Evolutionary conservation across 306 rosid species (phyloP).

Genomic region (Canavalia ensiformis): DNA sequence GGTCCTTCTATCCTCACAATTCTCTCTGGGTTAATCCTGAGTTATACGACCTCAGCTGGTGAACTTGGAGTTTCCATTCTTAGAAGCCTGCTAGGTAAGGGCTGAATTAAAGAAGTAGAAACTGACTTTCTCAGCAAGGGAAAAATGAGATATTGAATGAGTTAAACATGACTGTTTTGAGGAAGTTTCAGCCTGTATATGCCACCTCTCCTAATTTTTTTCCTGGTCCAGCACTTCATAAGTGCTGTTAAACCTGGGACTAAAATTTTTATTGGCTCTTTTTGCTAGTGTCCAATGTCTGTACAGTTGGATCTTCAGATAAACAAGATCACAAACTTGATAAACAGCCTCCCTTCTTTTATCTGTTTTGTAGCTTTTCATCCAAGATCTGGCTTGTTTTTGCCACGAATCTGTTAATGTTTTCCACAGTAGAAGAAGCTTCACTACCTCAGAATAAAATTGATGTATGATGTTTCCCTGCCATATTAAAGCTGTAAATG

Average conservation of each 20-base stretch:
- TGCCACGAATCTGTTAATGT: slow-evolving; percentile 6
- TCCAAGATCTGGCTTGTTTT: slow-evolving; percentile 1
- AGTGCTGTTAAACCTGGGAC: slow-evolving; percentile 2
- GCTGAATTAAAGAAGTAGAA: slow-evolving; percentile 13
- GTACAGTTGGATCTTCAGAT: slow-evolving; percentile 9
- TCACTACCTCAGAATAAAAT: neutral
- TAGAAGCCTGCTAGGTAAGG: slow-evolving; percentile 22
- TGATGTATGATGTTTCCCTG: neutral
- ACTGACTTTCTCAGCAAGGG: slow-evolving; percentile 18
- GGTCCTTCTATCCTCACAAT: neutral
- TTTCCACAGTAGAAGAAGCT: slow-evolving; percentile 3
- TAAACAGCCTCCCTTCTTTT: neutral
- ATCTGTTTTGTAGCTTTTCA: slow-evolving; percentile 29
- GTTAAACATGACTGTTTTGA: neutral
- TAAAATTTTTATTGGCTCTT: slow-evolving; percentile 29
- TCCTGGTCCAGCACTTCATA: neutral
- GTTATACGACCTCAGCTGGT: slow-evolving; percentile 23
- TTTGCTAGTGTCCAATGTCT: slow-evolving; percentile 10
- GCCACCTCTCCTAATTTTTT: neutral
- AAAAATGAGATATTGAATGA: neutral
- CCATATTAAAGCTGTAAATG: slow-evolving; percentile 1
- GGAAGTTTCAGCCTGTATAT: slow-evolving; percentile 27
- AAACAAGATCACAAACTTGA: slow-evolving; percentile 14
- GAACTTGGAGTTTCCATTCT: slow-evolving; percentile 30
- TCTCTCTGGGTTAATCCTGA: neutral